Conservation (phyloP, 2,329 filamentous ascomycete genomes). For the Sarocladium oryzae region DNA sequence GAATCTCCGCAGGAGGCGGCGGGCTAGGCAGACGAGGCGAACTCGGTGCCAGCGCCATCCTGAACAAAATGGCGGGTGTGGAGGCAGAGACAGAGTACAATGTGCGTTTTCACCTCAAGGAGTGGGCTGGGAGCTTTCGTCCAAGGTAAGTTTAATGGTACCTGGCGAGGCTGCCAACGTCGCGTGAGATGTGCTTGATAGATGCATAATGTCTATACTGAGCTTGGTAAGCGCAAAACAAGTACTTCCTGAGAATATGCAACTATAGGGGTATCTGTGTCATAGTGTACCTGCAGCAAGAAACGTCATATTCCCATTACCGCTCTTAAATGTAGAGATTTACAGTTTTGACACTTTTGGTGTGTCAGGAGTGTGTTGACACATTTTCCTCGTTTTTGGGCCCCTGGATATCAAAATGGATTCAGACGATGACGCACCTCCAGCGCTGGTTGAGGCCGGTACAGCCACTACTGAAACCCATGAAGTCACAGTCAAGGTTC, state of each 20-base stretch:
- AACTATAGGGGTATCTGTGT: background rate
- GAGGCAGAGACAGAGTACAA: background rate
- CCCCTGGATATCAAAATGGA: constrained; percentile 46
- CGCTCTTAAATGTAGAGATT: background rate
- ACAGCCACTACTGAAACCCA: constrained; percentile 30
- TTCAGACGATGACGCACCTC: constrained; percentile 60
- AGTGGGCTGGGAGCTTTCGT: background rate
- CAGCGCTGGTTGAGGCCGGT: constrained; percentile 51
- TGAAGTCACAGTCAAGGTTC: constrained; percentile 59
- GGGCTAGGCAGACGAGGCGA: constrained; percentile 92
- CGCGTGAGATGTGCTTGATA: constrained; percentile 11
- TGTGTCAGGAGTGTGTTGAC: no score
- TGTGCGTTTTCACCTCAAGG: no score
- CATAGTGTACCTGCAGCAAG: constrained; percentile 4
- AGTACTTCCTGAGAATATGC: background rate
- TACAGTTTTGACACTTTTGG: no score
- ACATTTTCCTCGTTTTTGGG: no score
- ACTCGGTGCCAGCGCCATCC: constrained; percentile 59
- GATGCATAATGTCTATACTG: constrained; percentile 12
- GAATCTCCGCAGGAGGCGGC: constrained; percentile 89
- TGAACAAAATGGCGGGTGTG: constrained; percentile 11
- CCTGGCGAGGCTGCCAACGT: background rate
- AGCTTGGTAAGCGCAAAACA: constrained; percentile 18
- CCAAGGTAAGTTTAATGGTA: background rate
- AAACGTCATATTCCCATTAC: constrained; percentile 1